Evolutionary conservation across 805 yeast species (phyloP), one percentile per base, ranked within the genome.

Genomic region (Tetrapisispora namnaoensis): DNA sequence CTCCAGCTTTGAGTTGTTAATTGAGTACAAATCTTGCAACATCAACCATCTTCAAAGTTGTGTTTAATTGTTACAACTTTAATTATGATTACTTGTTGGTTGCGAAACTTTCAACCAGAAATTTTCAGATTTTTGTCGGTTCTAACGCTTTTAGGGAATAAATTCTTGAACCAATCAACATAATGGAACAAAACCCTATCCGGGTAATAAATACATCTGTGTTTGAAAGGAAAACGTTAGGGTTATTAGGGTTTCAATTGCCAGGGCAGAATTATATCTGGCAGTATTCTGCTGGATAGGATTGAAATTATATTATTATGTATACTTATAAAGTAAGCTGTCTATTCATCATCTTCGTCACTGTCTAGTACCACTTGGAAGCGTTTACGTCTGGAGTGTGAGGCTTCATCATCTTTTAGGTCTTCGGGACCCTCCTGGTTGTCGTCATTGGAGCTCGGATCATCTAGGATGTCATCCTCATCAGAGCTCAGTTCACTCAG

Each of bases 401-500:
- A 18, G 9, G 36, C 21, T 21, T 67, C 68, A 34, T 63, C 64
- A n/a, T 61, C n/a, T 8, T 24, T 4, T 8, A 24, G 28, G 28
- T 24, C 8, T 24, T 8, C 8, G 4, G 28, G 8, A 8, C 8
- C 28, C 8, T 24, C 8, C 8, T 24, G 28, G 8, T 24, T 24
- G 43, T 35, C 64, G 16, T 47, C 53, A 18, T 54, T 59, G 38
- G n/a, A 6, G 10, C 17, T 36, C 36, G 16, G 21, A 4, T 32
- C 37, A 24, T 35, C 21, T 28, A 37, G 28, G 35, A 30, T 63
- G 4, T 48, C 54, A 21, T 55, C 60, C 37, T 57, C 62, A 9
- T 57, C 62, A 7, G 63, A 53, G 42, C 62, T 60, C 49, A 62
- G 66, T 10, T 66, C 68, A 47, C 65, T 61, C 27, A 55, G 11